phyloP scores from a whole-genome alignment of 2,329 filamentous ascomycete genomes.

The Hansfordia pulvinata region DNA sequence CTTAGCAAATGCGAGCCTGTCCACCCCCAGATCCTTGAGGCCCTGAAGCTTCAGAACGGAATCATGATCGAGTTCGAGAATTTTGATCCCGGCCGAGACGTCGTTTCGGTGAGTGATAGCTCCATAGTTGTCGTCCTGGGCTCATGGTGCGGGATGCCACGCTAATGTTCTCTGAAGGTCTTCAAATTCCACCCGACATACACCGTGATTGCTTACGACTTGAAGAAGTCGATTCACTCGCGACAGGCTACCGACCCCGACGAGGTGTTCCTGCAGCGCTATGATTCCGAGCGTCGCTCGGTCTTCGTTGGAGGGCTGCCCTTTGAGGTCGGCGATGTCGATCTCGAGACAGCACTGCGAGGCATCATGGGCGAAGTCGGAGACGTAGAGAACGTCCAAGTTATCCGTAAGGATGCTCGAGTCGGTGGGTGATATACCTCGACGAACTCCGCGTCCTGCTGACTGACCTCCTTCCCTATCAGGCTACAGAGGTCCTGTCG shows the following conservation, averaged over 20 bases:
- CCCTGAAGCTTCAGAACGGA: constrained; percentile 20
- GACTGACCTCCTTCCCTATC: constrained; percentile 5
- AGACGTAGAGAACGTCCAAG: constrained; percentile 13
- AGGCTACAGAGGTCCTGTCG: constrained; percentile 7
- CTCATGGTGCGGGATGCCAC: not conserved
- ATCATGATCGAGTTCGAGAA: constrained; percentile 34
- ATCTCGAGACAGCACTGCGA: constrained; percentile 12
- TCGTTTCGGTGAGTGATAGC: constrained; percentile 27
- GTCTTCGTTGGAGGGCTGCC: constrained; percentile 19
- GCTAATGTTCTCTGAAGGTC: constrained; percentile 11
- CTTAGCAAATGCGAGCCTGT: constrained; percentile 25
- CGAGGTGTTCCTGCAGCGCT: constrained; percentile 15
- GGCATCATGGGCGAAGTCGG: constrained; percentile 12
- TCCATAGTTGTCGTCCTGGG: not conserved
- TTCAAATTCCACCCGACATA: constrained; percentile 19
- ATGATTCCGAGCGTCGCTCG: constrained; percentile 20
- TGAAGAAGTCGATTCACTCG: constrained; percentile 14
- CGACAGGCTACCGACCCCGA: constrained; percentile 10
- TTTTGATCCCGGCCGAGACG: constrained; percentile 36
- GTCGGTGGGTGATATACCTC: constrained; percentile 6
- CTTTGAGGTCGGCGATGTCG: constrained; percentile 4
- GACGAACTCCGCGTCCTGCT: not conserved
- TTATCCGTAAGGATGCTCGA: constrained; percentile 13
- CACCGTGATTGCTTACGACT: constrained; percentile 16
- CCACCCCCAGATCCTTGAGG: constrained; percentile 15